Conservation (phyloP, 106 monocot species). For the Apostasia ramifera region DNA sequence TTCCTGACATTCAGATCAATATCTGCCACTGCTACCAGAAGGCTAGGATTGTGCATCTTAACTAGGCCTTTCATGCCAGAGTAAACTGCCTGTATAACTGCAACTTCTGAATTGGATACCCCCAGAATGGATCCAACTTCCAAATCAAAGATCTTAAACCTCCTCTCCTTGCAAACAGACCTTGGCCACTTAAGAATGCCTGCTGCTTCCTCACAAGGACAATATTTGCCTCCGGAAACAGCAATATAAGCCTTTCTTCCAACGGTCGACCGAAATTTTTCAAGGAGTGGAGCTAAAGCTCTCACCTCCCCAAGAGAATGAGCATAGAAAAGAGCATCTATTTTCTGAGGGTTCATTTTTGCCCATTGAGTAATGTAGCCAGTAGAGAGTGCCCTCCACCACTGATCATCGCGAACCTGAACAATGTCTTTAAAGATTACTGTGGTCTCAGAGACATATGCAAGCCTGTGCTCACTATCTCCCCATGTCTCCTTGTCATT, state of each 20-base stretch:
- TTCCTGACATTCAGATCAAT: conserved; percentile 62
- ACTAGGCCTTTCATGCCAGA: conserved; percentile 84
- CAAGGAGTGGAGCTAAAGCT: conserved; percentile 70
- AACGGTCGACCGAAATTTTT: conserved; percentile 63
- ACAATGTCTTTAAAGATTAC: conserved; percentile 95
- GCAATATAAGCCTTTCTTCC: conserved; percentile 87
- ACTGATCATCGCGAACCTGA: conserved; percentile 90
- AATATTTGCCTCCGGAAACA: conserved; percentile 74
- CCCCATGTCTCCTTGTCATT: conserved; percentile 96
- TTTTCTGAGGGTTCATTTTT: conserved; percentile 89
- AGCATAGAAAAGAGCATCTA: conserved; percentile 92
- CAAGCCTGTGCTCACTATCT: conserved; percentile 96
- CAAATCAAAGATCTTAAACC: conserved; percentile 96
- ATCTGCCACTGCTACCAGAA: conserved; percentile 60
- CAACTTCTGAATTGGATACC: conserved; percentile 69
- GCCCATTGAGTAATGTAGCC: conserved; percentile 98
- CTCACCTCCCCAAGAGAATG: conserved; percentile 67
- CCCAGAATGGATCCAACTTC: conserved; percentile 64
- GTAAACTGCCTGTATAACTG: conserved; percentile 71
- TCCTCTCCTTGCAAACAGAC: conserved; percentile 78
- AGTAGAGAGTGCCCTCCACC: conserved; percentile 84
- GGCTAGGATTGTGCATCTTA: conserved; percentile 79
- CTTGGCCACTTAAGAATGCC: conserved; percentile 72
- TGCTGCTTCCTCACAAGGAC: conserved; percentile 73
- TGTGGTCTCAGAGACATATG: conserved; percentile 93